Percentiles rank a stretch among this genome's conserved stretches.
Evolutionary conservation across 176 grass and related monocot species (phyloP).

Genomic region (Coix lacrymajobi): DNA sequence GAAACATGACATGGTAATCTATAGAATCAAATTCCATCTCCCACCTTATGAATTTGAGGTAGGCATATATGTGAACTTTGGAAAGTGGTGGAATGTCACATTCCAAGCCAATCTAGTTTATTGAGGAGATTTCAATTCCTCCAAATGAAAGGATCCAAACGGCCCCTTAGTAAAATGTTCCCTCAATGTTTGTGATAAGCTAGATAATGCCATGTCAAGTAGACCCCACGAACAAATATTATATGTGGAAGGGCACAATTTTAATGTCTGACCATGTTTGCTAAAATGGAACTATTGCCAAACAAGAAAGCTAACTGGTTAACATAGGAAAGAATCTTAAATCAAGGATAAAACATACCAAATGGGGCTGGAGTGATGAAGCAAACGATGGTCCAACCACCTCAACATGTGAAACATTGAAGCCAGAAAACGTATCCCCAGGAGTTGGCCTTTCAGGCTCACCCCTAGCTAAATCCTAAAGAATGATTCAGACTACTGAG

Average conservation of each 20-base stretch:
- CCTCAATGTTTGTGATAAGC: neutral
- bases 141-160: too few relatives aligned
- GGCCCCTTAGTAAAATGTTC: neutral
- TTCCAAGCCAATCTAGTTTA: too few relatives aligned
- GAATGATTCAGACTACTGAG: conserved; percentile 16
- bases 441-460: conserved; percentile 33
- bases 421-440: conserved; percentile 40
- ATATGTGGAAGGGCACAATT: neutral
- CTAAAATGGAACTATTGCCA: neutral
- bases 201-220: neutral
- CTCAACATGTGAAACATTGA: conserved; percentile 22
- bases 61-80: too few relatives aligned
- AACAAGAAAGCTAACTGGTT: neutral
- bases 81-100: too few relatives aligned
- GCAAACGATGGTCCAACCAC: conserved; percentile 28
- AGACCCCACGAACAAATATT: conserved; percentile 1
- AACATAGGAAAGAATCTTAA: neutral
- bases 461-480: conserved; percentile 34
- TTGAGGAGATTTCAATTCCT: too few relatives aligned
- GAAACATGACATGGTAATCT: too few relatives aligned
- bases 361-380: conserved; percentile 35
- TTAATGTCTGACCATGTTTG: conserved; percentile 5
- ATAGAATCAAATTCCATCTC: too few relatives aligned
- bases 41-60: too few relatives aligned
- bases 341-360: conserved; percentile 36